phyloP scores from a whole-genome alignment of 768 basidiomycete genomes.

The Hygrocybe coccinea region DNA sequence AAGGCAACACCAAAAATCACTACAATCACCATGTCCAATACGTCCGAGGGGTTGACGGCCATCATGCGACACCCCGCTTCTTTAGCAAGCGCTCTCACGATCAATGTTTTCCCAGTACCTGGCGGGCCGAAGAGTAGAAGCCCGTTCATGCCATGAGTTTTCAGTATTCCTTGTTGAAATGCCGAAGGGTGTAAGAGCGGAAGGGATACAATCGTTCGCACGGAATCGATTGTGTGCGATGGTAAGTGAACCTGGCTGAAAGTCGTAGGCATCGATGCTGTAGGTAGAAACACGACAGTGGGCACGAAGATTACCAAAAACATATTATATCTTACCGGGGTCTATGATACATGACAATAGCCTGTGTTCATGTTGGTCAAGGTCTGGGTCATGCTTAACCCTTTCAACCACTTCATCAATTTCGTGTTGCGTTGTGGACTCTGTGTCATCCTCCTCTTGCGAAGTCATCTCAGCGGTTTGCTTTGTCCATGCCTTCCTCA shows the following conservation, averaged over 20 bases:
- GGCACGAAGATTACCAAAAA: constrained; percentile 5
- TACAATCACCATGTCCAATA: constrained; percentile 84
- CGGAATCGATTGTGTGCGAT: constrained; percentile 81
- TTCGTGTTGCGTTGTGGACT: constrained; percentile 35
- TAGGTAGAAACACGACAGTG: constrained; percentile 3
- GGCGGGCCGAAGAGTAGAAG: constrained; percentile 91
- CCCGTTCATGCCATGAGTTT: constrained; percentile 87
- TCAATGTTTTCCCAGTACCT: constrained; percentile 83
- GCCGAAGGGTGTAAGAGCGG: constrained; percentile 83
- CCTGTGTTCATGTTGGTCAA: constrained; percentile 78
- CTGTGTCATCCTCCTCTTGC: constrained; percentile 31
- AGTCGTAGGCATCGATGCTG: constrained; percentile 73
- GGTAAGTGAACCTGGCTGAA: constrained; percentile 89
- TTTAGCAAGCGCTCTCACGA: constrained; percentile 85
- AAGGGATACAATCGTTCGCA: constrained; percentile 85
- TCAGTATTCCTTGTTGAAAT: constrained; percentile 84
- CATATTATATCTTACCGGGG: constrained; percentile 43
- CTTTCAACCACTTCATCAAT: constrained; percentile 72
- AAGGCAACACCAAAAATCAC: neutral
- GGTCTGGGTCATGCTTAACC: constrained; percentile 66
- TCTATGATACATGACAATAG: constrained; percentile 85
- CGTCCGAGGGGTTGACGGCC: constrained; percentile 83
- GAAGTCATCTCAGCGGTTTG: constrained; percentile 36
- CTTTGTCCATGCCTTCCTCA: constrained; percentile 59
- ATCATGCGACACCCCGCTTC: constrained; percentile 95